Evolutionary conservation across 2,329 filamentous ascomycete species (phyloP).

Genomic region (Penicillium sp.): DNA sequence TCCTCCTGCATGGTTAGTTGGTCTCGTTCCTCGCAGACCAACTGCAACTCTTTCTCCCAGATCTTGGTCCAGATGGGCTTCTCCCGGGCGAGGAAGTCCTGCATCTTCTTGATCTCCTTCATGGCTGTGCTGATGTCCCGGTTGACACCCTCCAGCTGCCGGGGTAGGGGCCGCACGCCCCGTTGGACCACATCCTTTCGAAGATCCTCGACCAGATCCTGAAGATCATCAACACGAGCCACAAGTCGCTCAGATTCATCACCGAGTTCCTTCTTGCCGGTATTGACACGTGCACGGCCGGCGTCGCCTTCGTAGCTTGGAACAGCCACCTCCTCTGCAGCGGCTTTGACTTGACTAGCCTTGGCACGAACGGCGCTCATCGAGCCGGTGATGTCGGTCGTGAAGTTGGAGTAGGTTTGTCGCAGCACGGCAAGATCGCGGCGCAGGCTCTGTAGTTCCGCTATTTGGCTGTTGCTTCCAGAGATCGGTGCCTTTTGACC

Average conservation of each 20-base stretch:
- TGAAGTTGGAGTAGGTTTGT: conserved; percentile 89
- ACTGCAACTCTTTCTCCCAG: conserved; percentile 95
- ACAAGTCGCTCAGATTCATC: conserved; percentile 87
- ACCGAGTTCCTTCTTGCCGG: conserved; percentile 79
- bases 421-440: conserved; percentile 86
- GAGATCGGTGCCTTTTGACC: conserved; percentile 26
- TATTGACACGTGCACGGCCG: conserved; percentile 80
- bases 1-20: conserved; percentile 96
- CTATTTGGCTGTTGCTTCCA: conserved; percentile 58
- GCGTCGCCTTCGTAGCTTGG: conserved; percentile 69
- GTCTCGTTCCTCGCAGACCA: conserved; percentile 92
- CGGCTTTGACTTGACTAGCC: conserved; percentile 72
- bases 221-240: conserved; percentile 89
- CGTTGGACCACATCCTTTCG: conserved; percentile 94
- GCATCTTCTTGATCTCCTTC: conserved; percentile 87
- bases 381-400: conserved; percentile 78
- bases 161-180: conserved; percentile 82
- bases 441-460: conserved; percentile 74
- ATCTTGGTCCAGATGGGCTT: conserved; percentile 99
- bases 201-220: conserved; percentile 92
- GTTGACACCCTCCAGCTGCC: conserved; percentile 81
- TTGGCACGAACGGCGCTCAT: conserved; percentile 81
- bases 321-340: conserved; percentile 65
- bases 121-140: conserved; percentile 80
- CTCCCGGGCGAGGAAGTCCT: conserved; percentile 84